phyloP scores from a whole-genome alignment of 139 green algal genomes.

The Chlamydomonas schloesseri region DNA sequence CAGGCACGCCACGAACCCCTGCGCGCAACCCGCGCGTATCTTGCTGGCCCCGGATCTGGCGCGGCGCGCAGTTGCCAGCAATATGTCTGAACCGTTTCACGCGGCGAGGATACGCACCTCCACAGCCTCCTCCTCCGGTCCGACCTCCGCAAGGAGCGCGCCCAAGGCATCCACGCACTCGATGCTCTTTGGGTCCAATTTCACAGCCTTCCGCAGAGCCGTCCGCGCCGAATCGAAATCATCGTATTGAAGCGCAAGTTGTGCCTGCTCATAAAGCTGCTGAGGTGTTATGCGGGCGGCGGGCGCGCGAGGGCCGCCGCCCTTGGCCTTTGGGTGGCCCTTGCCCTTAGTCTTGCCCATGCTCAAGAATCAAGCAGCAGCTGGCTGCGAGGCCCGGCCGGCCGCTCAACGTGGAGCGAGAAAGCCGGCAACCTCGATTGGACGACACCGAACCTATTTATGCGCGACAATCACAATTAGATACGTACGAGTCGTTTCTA shows the following conservation, averaged over 20 bases:
- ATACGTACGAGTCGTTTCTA: no score
- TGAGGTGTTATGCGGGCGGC: conserved; percentile 38
- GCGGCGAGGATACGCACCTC: conserved; percentile 18
- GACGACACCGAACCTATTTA: no score
- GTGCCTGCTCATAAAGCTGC: conserved; percentile 62
- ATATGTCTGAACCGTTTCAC: no score
- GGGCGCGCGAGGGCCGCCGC: conserved; percentile 32
- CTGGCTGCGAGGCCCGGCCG: no score
- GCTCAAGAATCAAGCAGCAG: no score
- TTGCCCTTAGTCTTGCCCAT: conserved; percentile 36
- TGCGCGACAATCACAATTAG: no score
- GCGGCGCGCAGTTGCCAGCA: no score
- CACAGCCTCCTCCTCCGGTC: conserved; percentile 69
- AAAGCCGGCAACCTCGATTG: no score
- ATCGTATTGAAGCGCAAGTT: conserved; percentile 62
- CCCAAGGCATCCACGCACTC: conserved; percentile 75
- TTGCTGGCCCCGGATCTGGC: no score
- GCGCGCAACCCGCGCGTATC: no score
- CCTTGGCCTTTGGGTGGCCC: conserved; percentile 15
- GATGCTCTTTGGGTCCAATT: conserved; percentile 69
- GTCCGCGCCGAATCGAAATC: conserved; percentile 59
- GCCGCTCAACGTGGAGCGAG: no score
- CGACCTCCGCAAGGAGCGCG: conserved; percentile 77
- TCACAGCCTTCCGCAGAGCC: conserved; percentile 39
- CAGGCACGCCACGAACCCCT: no score